A percentile compares a stretch with the other conserved stretches of the same genome.
These are phyloP conservation scores for Penicillium vulpinum DNA, from an alignment of 2,329 filamentous ascomycete species.

Conservation along the genomic window DNA sequence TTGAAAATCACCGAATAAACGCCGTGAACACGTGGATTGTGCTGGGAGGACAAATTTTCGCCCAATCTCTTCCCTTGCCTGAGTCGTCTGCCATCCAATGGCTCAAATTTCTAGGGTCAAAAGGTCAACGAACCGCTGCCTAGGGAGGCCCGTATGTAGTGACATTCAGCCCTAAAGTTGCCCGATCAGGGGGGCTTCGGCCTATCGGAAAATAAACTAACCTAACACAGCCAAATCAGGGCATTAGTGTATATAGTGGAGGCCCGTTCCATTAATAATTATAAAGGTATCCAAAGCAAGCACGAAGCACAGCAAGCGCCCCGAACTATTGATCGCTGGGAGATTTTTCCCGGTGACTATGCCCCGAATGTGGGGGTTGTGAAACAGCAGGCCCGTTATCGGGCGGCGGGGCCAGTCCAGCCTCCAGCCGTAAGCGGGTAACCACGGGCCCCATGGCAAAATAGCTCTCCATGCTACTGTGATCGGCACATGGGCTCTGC, in stretches of 20 bases:
- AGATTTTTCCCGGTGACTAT: neutral
- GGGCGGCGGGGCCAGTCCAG: slow-evolving; percentile 34
- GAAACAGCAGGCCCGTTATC: slow-evolving; percentile 1
- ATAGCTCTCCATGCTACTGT: slow-evolving; percentile 65
- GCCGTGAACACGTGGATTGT: neutral
- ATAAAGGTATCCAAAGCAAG: neutral
- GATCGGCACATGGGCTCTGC: slow-evolving; percentile 70
- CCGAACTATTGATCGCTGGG: neutral
- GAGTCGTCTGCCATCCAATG: neutral
- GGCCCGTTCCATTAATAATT: slow-evolving; percentile 2
- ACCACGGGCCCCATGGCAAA: slow-evolving; percentile 68
- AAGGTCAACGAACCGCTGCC: neutral
- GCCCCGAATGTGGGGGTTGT: slow-evolving; percentile 2
- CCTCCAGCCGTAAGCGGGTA: slow-evolving; percentile 53
- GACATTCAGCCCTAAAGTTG: neutral
- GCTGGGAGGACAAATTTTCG: neutral
- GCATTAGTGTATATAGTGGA: neutral
- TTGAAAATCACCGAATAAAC: neutral
- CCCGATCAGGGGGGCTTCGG: neutral
- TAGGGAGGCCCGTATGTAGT: neutral
- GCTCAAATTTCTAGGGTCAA: neutral
- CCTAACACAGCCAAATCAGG: neutral
- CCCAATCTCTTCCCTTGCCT: neutral
- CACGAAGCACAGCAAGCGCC: neutral
- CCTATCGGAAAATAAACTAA: neutral